Base-by-base conservation (phyloP, 78 protist genomes). In the Cavenderia fasciculata region DNA sequence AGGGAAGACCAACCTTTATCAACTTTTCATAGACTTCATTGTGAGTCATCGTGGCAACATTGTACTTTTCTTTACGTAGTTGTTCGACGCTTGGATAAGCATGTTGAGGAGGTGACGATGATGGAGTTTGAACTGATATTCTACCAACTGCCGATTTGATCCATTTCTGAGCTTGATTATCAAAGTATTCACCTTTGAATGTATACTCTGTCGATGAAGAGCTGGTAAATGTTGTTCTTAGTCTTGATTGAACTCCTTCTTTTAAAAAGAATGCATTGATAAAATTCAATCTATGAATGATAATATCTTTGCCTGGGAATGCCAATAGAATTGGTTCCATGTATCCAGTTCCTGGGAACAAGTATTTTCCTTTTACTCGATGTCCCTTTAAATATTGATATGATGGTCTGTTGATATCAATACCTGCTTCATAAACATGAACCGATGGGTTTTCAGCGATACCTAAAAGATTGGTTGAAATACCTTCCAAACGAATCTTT, bases 291-390 rank as follows among this genome's bases (percentile, higher is more conserved):
- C 44, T 57, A 49, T 31, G 40, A 4, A 75, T 46, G 16, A 69
- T 46, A 33, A 75, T 43, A 75, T 75, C 86, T 44, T 75, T 54
- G 25, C 36, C 29, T 4, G 23, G 34, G 49, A 27, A 59, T 46
- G 46, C n/a, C n/a, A 51, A 29, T 10, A 75, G 3, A 6, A 75
- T 40, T 16, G 38, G 51, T 25, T 75, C 86, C 29, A 61, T 46
- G 33, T 75, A 75, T 21, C 73, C 86, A 59, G 74, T 16, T 34
- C 74, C 86, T 33, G 86, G 86, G 73, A 75, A 75, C 3, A 75
- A 25, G 18, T 56, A 59, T 59, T 59, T 43, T 31, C 72, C 70
- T 19, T 75, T 75, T 10, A 75, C 65, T 34, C 46, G 62, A 33
- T 75, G 86, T 33, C 66, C 86, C 44, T 75, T 75, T 7, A 61